These are phyloP conservation scores for Sisymbrium irio DNA, from an alignment of 345 rosid genomes.

Conservation along the genomic window DNA sequence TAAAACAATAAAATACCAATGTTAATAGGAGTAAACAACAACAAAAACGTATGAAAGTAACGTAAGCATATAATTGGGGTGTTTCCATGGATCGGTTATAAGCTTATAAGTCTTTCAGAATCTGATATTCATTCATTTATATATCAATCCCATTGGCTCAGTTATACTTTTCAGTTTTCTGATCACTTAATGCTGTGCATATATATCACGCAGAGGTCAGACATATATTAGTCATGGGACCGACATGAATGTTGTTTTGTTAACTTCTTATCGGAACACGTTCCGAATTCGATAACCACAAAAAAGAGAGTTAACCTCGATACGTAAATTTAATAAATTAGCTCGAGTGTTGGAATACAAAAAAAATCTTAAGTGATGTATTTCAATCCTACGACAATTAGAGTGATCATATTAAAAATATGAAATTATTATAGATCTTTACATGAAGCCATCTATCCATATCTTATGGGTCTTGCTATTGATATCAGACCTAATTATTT, in stretches of 20 bases:
- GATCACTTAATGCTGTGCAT: conserved; percentile 10
- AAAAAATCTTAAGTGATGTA: not conserved
- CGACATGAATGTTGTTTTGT: conserved; percentile 30
- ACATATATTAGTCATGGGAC: conserved; percentile 27
- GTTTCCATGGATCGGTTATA: not conserved
- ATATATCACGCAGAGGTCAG: conserved; percentile 26
- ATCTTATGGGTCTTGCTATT: not conserved
- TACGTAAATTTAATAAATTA: not conserved
- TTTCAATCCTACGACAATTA: not conserved
- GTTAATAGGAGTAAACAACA: not conserved
- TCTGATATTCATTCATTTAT: not conserved
- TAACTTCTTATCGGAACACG: conserved; percentile 31
- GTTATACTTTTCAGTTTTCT: not conserved
- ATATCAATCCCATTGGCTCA: not conserved
- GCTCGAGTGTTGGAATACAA: not conserved
- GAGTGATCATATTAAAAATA: not conserved
- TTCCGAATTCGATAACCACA: conserved; percentile 26
- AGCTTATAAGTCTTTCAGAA: not conserved
- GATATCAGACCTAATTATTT: conserved; percentile 1
- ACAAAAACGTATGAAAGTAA: not conserved
- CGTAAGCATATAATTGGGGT: not conserved
- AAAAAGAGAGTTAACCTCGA: not conserved
- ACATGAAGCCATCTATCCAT: not conserved
- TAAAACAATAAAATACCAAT: not conserved
- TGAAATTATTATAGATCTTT: not conserved